A percentile compares a stretch with the other conserved stretches of the same genome.
These are phyloP conservation scores for Fusarium lateritium DNA, from an alignment of 2,329 filamentous ascomycete genomes.

Conservation along the genomic window DNA sequence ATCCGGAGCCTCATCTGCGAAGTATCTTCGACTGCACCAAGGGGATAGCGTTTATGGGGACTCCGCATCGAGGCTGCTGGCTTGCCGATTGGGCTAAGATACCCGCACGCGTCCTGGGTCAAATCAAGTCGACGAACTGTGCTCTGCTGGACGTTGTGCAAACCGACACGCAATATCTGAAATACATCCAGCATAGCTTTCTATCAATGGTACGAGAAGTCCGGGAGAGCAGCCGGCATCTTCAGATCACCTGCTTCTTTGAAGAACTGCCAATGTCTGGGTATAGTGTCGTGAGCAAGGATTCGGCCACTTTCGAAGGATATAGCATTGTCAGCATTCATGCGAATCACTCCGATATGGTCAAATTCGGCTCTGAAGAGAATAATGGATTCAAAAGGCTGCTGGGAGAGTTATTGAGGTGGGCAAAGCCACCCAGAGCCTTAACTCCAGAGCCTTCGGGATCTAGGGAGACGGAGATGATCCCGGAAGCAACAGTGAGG, in stretches of 20 bases:
- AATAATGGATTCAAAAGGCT: conserved; percentile 52
- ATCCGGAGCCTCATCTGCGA: conserved; percentile 49
- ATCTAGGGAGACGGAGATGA: too few relatives aligned
- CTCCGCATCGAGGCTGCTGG: conserved; percentile 56
- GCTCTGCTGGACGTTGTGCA: conserved; percentile 49
- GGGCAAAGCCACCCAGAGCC: neutral
- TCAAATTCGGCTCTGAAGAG: conserved; percentile 32
- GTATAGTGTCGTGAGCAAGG: conserved; percentile 50
- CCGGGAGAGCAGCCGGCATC: conserved; percentile 20
- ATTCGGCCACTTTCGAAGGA: conserved; percentile 52
- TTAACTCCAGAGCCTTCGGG: neutral
- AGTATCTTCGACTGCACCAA: conserved; percentile 47
- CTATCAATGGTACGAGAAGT: conserved; percentile 47
- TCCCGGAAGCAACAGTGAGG: too few relatives aligned
- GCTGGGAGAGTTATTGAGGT: conserved; percentile 37
- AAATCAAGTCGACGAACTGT: conserved; percentile 53
- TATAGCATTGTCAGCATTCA: conserved; percentile 50
- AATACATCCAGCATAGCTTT: conserved; percentile 47
- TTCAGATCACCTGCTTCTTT: conserved; percentile 55
- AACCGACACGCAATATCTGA: conserved; percentile 47
- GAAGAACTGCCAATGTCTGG: conserved; percentile 54
- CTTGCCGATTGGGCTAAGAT: conserved; percentile 54
- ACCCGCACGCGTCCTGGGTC: conserved; percentile 48
- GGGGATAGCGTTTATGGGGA: conserved; percentile 57
- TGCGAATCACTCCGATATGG: conserved; percentile 49